Evolutionary conservation across 306 rosid genomes (phyloP).

Genomic region (Castanopsis chinensis): DNA sequence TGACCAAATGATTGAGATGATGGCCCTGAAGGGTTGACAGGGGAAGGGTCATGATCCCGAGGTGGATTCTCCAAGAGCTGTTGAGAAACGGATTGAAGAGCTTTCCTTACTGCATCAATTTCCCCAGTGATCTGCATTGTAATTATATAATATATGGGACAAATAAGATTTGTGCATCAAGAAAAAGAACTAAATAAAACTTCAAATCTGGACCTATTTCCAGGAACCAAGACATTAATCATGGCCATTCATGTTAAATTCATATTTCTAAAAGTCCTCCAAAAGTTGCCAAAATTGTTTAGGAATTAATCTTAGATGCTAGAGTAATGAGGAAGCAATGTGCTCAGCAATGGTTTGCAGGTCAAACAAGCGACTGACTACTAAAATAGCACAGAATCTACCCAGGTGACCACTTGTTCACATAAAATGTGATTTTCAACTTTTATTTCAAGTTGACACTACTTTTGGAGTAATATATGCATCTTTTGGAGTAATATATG

Average conservation of each 20-base stretch:
- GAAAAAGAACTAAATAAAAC: not conserved
- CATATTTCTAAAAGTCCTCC: not conserved
- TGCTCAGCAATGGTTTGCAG: not conserved
- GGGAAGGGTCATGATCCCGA: slow-evolving; percentile 48
- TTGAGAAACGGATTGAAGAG: slow-evolving; percentile 64
- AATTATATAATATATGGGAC: slow-evolving; percentile 5
- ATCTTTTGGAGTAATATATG: too few relatives aligned
- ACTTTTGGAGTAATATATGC: too few relatives aligned
- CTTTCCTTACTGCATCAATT: slow-evolving; percentile 74
- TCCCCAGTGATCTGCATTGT: slow-evolving; percentile 74
- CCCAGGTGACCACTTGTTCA: too few relatives aligned
- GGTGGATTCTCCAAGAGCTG: slow-evolving; percentile 75
- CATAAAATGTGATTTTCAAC: too few relatives aligned
- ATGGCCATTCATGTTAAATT: not conserved
- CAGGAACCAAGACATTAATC: not conserved
- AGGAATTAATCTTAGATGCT: not conserved
- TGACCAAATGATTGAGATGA: slow-evolving; percentile 56
- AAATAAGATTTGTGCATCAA: slow-evolving; percentile 10
- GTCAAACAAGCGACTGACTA: not conserved
- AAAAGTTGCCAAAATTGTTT: not conserved
- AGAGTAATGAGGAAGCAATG: not conserved
- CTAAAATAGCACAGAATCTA: too few relatives aligned
- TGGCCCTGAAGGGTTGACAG: slow-evolving; percentile 38
- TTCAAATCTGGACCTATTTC: not conserved
- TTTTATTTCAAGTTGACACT: too few relatives aligned